Conservation (phyloP, 139 green algal genomes). For the Astrephomene gubernaculifera region DNA sequence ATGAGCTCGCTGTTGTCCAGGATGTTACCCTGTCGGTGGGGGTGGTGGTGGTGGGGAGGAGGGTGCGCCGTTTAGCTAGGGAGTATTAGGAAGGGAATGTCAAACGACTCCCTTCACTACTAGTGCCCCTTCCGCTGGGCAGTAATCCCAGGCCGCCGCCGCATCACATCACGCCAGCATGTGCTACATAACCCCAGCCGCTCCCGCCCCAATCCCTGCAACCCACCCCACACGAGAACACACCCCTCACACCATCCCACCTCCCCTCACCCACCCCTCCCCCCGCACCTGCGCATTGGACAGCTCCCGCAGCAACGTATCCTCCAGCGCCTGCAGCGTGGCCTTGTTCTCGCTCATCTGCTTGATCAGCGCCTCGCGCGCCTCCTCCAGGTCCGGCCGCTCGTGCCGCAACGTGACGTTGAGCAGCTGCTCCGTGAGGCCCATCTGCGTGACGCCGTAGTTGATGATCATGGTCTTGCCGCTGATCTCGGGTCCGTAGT, state of each 20-base stretch:
- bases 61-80: too few relatives aligned
- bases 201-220: too few relatives aligned
- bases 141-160: too few relatives aligned
- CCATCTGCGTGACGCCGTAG: constrained; percentile 80
- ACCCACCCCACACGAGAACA: too few relatives aligned
- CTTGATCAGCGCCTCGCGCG: constrained; percentile 82
- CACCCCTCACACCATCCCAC: too few relatives aligned
- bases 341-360: constrained; percentile 86
- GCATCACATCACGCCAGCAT: too few relatives aligned
- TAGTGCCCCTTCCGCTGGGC: too few relatives aligned
- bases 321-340: constrained; percentile 80
- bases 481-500: constrained; percentile 89
- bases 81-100: too few relatives aligned
- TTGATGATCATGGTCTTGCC: constrained; percentile 90
- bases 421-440: constrained; percentile 90
- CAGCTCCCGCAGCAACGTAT: constrained; percentile 85
- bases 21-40: constrained; percentile 91
- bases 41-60: too few relatives aligned
- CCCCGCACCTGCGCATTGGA: constrained; percentile 76
- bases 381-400: constrained; percentile 76
- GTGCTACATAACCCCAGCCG: too few relatives aligned
- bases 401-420: constrained; percentile 85
- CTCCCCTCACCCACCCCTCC: too few relatives aligned
- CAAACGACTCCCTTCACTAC: too few relatives aligned
- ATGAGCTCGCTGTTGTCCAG: constrained; percentile 91